Evolutionary conservation across 108 stramenopile species (phyloP).

Genomic region (Skeletonema potamos): DNA sequence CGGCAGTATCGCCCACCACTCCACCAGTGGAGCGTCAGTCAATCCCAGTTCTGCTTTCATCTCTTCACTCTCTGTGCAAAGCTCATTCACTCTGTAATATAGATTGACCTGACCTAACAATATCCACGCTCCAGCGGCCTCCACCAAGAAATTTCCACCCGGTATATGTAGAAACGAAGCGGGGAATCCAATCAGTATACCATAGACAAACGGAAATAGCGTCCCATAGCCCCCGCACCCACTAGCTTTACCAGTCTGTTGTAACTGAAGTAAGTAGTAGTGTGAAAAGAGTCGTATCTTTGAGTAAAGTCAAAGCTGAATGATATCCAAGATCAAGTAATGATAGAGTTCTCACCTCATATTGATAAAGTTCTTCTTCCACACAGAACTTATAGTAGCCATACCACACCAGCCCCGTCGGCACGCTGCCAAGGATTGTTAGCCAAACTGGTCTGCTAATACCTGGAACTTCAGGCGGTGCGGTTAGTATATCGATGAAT

Average conservation of each 20-base stretch:
- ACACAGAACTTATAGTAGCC: conserved; percentile 72
- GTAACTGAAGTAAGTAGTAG: conserved; percentile 8
- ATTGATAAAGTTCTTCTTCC: conserved; percentile 70
- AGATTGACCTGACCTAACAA: conserved; percentile 64
- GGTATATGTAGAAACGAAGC: conserved; percentile 44
- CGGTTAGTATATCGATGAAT: conserved; percentile 45
- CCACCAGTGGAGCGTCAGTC: conserved; percentile 42
- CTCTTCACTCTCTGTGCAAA: conserved; percentile 46
- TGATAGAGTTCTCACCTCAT: conserved; percentile 31
- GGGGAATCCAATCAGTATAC: conserved; percentile 61
- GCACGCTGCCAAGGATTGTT: conserved; percentile 58
- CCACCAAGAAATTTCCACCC: conserved; percentile 43
- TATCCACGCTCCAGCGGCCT: conserved; percentile 55
- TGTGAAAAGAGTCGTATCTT: no score
- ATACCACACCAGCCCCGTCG: conserved; percentile 70
- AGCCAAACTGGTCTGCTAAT: conserved; percentile 66
- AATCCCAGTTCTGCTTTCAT: conserved; percentile 26
- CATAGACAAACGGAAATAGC: conserved; percentile 63
- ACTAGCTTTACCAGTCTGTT: conserved; percentile 35
- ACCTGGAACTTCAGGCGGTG: conserved; percentile 69
- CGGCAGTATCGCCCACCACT: conserved; percentile 75
- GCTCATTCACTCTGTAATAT: conserved; percentile 72
- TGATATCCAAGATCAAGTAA: no score
- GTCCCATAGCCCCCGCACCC: conserved; percentile 75
- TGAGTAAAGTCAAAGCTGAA: no score